Percentiles rank a stretch among this genome's conserved stretches.
Conservation (phyloP, 306 rosid species). For the Rubus parviflorus region DNA sequence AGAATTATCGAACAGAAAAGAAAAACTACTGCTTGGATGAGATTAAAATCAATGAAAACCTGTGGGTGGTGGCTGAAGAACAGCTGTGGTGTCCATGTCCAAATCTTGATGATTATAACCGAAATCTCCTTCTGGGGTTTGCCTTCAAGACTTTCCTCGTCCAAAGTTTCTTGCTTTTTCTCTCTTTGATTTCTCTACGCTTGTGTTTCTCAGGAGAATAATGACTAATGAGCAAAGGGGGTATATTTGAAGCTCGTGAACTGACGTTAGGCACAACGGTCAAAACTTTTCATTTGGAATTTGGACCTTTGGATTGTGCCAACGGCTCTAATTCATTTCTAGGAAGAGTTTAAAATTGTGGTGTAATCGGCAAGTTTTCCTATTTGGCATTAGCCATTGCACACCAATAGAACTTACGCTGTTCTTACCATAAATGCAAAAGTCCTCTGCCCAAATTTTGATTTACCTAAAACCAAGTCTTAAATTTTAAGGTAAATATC, state of each 20-base stretch:
- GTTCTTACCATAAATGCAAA: not conserved
- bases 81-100: not conserved
- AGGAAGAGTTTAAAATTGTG: not conserved
- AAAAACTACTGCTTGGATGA: not conserved
- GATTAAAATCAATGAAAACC: slow-evolving; percentile 9
- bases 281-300: not conserved
- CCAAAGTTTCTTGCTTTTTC: slow-evolving; percentile 2
- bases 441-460: no score
- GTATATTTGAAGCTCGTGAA: slow-evolving; percentile 13
- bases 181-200: slow-evolving; percentile 1
- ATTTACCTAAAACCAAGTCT: no score
- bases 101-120: not conserved
- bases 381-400: not conserved
- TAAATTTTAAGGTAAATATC: no score
- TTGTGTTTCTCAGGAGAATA: not conserved
- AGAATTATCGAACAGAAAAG: not conserved
- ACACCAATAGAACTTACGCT: not conserved
- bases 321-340: not conserved
- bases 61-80: slow-evolving; percentile 8
- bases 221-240: not conserved
- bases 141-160: not conserved
- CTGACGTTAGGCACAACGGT: slow-evolving; percentile 17
- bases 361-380: not conserved
- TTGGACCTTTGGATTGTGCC: not conserved
- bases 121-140: not conserved